These are phyloP conservation scores for Symbiodinium pilosum DNA, from an alignment of 73 alveolate species.

Conservation along the genomic window DNA sequence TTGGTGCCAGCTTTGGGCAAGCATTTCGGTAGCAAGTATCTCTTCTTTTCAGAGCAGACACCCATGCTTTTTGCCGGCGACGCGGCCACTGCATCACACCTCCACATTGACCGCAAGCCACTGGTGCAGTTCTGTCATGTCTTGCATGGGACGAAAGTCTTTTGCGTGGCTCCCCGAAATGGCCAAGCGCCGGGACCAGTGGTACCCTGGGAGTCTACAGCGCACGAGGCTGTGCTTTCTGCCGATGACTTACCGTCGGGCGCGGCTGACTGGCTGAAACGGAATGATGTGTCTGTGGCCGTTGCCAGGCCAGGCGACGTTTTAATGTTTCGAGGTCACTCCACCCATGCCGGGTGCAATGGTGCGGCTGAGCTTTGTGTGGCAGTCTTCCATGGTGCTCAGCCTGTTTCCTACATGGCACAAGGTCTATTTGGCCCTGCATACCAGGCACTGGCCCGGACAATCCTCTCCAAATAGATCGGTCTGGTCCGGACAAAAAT, in stretches of 20 bases:
- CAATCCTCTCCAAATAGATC: too few species aligned
- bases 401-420: constrained; percentile 23
- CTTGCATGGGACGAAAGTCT: constrained; percentile 21
- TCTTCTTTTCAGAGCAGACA: neutral
- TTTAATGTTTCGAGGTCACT: constrained; percentile 15
- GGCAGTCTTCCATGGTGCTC: constrained; percentile 24
- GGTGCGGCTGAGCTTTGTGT: constrained; percentile 4
- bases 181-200: neutral
- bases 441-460: constrained; percentile 16
- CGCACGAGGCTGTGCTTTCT: constrained; percentile 10
- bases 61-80: constrained; percentile 37
- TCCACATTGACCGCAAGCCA: constrained; percentile 45
- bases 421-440: constrained; percentile 16
- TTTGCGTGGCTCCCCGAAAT: neutral
- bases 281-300: neutral
- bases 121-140: constrained; percentile 30
- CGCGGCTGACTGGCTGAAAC: constrained; percentile 10
- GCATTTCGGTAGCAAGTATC: neutral
- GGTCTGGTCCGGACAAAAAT: too few species aligned
- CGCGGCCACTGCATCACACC: constrained; percentile 35
- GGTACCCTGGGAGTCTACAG: neutral
- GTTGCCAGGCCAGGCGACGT: neutral
- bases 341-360: constrained; percentile 39
- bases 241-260: neutral
- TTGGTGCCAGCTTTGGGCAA: neutral